Evolutionary conservation across 202 grass and related monocot genomes (phyloP).

Genomic region (Panicum hallii): DNA sequence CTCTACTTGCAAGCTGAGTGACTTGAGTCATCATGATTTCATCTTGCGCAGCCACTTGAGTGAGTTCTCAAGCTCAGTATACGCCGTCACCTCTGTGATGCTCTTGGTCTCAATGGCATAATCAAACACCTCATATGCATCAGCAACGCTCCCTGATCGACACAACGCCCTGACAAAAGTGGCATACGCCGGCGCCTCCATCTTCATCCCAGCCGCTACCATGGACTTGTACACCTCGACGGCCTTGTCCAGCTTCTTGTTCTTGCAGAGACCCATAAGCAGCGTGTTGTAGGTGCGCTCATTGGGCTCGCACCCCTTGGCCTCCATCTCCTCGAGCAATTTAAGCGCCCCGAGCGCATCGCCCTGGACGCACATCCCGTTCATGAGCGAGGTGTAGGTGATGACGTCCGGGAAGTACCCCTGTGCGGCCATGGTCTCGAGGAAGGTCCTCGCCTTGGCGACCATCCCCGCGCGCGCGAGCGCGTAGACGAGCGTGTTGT

Average conservation of each 20-base stretch:
- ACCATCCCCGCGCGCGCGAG: slow-evolving; percentile 84
- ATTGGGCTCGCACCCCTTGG: slow-evolving; percentile 74
- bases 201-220: slow-evolving; percentile 64
- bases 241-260: slow-evolving; percentile 71
- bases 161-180: slow-evolving; percentile 72
- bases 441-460: slow-evolving; percentile 64
- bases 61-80: slow-evolving; percentile 69
- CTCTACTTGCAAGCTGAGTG: neutral
- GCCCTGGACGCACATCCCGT: slow-evolving; percentile 85
- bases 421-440: slow-evolving; percentile 60
- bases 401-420: slow-evolving; percentile 72
- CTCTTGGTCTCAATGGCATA: slow-evolving; percentile 79
- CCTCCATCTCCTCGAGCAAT: slow-evolving; percentile 73
- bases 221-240: slow-evolving; percentile 71
- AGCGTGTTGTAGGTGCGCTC: slow-evolving; percentile 82
- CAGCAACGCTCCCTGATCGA: slow-evolving; percentile 47
- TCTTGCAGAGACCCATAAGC: slow-evolving; percentile 89
- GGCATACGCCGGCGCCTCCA: slow-evolving; percentile 65
- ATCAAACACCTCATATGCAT: slow-evolving; percentile 87
- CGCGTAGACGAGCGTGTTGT: slow-evolving; percentile 81
- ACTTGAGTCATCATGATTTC: slow-evolving; percentile 30
- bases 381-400: slow-evolving; percentile 93
- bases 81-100: slow-evolving; percentile 52
- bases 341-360: slow-evolving; percentile 54
- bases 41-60: slow-evolving; percentile 76